Conservation (phyloP, 495 filamentous ascomycete genomes). For the Penicillium canariense region DNA sequence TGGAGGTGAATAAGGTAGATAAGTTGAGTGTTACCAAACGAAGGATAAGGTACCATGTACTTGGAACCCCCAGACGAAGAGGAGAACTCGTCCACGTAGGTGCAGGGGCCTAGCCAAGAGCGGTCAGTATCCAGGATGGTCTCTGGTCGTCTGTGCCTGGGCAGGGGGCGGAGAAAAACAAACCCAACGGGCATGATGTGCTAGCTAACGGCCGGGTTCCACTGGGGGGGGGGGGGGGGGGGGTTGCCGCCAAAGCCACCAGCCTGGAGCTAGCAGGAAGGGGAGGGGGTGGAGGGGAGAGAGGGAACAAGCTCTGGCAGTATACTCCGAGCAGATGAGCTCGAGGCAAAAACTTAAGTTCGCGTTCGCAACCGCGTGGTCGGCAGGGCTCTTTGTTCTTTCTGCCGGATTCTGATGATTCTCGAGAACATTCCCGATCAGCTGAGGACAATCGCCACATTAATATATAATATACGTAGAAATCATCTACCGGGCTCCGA, state of each 20-base stretch:
- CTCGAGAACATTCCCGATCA: neutral
- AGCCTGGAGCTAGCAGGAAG: neutral
- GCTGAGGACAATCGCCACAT: neutral
- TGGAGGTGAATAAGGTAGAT: neutral
- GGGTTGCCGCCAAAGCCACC: neutral
- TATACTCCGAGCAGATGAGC: too few species aligned
- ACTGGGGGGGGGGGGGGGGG: neutral
- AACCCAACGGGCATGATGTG: constrained; percentile 8
- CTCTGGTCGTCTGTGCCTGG: neutral
- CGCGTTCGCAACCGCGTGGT: too few species aligned
- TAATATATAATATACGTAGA: neutral
- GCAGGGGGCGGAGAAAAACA: constrained; percentile 2
- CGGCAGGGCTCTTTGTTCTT: too few species aligned
- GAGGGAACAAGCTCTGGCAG: too few species aligned
- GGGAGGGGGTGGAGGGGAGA: neutral
- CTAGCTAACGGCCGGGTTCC: constrained; percentile 8
- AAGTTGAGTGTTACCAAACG: neutral
- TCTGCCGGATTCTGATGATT: neutral
- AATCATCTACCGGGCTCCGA: neutral
- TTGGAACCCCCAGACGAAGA: too few species aligned
- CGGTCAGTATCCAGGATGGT: too few species aligned
- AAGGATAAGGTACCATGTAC: constrained; percentile 11
- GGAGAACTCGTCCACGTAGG: too few species aligned
- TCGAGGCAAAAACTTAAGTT: too few species aligned
- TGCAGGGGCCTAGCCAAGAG: neutral